Evolutionary conservation across 2,329 filamentous ascomycete genomes (phyloP).

Genomic region (Aurifilum marmelostoma): DNA sequence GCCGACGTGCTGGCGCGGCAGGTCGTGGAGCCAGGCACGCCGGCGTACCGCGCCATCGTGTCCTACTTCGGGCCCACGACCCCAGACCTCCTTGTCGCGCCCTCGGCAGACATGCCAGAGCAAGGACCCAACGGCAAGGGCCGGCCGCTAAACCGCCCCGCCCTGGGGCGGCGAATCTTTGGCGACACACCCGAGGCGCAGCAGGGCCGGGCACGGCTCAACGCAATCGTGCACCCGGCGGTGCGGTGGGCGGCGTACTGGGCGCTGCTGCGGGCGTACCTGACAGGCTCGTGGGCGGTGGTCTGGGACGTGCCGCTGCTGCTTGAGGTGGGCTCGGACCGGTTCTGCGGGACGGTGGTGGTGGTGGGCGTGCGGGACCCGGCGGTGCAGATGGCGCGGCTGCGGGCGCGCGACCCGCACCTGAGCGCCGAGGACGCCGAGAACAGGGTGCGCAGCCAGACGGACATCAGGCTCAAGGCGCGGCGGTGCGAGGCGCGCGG

Average conservation of each 20-base stretch:
- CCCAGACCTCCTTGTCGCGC: conserved; percentile 77
- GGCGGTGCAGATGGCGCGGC: conserved; percentile 77
- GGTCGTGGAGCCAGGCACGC: conserved; percentile 90
- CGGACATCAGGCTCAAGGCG: conserved; percentile 83
- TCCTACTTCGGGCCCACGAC: conserved; percentile 79
- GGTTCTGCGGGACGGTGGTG: conserved; percentile 80
- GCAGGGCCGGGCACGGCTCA: conserved; percentile 76
- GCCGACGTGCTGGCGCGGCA: conserved; percentile 90
- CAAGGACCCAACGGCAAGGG: conserved; percentile 63
- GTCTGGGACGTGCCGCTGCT: conserved; percentile 90
- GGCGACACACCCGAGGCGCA: conserved; percentile 72
- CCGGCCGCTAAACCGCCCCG: conserved; percentile 80
- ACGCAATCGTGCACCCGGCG: conserved; percentile 89
- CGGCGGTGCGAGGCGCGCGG: conserved; percentile 69
- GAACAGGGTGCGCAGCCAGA: conserved; percentile 85
- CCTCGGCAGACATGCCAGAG: conserved; percentile 54
- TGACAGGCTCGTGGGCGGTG: conserved; percentile 81
- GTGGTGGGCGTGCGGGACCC: conserved; percentile 86
- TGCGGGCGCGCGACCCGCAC: conserved; percentile 76
- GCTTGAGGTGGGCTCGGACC: conserved; percentile 86
- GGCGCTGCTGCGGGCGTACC: conserved; percentile 71
- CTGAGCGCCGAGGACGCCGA: conserved; percentile 83
- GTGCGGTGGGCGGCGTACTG: conserved; percentile 83
- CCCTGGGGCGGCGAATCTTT: conserved; percentile 84
- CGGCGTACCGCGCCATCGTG: conserved; percentile 82